Percentiles rank a stretch among this genome's conserved stretches.
These are phyloP conservation scores for Anisodus tanguticus DNA, from an alignment of 257 asterid genomes.

Conservation along the genomic window DNA sequence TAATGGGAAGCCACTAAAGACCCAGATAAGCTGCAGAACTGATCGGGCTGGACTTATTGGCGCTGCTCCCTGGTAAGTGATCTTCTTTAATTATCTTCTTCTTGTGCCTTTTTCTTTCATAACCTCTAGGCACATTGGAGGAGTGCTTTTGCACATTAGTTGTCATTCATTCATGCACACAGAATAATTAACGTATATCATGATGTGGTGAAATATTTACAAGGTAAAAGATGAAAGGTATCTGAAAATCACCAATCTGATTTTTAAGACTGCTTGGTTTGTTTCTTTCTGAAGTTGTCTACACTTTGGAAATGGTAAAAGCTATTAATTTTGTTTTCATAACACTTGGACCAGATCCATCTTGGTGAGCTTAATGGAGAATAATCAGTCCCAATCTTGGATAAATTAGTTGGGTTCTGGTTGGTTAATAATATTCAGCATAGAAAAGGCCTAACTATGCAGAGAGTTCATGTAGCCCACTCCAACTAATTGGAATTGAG, in stretches of 20 bases:
- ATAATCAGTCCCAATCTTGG: conserved; percentile 17
- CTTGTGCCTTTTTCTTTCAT: not conserved
- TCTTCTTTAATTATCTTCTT: not conserved
- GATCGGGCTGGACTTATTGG: conserved; percentile 88
- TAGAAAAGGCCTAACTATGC: not conserved
- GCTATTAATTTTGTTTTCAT: not conserved
- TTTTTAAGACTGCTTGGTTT: not conserved
- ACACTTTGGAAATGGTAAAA: not conserved
- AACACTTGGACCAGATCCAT: conserved; percentile 20
- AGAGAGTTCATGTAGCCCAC: not conserved
- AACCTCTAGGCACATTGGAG: not conserved
- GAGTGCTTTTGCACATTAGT: not conserved
- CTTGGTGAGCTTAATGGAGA: not conserved
- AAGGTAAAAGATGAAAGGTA: not conserved
- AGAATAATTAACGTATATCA: not conserved
- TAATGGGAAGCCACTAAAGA: conserved; percentile 68
- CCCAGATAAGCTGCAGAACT: conserved; percentile 88
- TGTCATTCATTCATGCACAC: not conserved
- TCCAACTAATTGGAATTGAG: not conserved
- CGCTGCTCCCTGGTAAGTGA: conserved; percentile 82
- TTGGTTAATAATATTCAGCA: not conserved
- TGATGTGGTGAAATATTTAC: not conserved
- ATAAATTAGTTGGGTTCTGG: conserved; percentile 17
- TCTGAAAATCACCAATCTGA: conserved; percentile 9
- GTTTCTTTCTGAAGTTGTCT: conserved; percentile 7